phyloP scores from a whole-genome alignment of 371 early-diverging fungal species.

The Umbelopsis sp. region DNA sequence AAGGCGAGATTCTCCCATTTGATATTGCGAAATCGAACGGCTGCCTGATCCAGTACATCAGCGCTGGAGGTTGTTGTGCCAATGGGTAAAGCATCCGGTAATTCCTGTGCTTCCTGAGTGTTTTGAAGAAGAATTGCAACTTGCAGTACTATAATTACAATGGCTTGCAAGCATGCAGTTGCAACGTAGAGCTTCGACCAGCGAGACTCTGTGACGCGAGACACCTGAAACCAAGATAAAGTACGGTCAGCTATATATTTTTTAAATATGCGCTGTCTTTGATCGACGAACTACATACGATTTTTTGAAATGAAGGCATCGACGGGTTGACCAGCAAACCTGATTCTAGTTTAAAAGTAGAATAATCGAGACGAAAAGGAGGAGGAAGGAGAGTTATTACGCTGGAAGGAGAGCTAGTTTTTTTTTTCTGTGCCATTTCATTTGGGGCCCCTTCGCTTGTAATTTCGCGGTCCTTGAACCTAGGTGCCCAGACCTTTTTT shows the following conservation, averaged over 20 bases:
- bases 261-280: conserved; percentile 1
- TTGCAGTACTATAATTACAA: conserved; percentile 38
- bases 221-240: conserved; percentile 25
- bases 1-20: conserved; percentile 50
- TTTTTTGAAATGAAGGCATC: conserved; percentile 17
- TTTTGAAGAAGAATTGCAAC: conserved; percentile 38
- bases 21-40: conserved; percentile 38
- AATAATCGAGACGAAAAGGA: conserved; percentile 5
- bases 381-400: background rate
- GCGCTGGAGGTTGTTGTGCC: conserved; percentile 18
- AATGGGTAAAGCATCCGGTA: conserved; percentile 22
- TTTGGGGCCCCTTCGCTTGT: conserved; percentile 13
- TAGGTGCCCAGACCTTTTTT: conserved; percentile 15
- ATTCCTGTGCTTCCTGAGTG: conserved; percentile 26
- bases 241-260: conserved; percentile 5
- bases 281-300: background rate
- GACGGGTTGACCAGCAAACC: conserved; percentile 17
- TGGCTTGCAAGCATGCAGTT: conserved; percentile 34
- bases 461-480: conserved; percentile 18
- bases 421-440: conserved; percentile 6
- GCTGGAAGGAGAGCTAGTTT: background rate
- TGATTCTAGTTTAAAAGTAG: conserved; percentile 5
- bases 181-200: conserved; percentile 46
- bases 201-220: conserved; percentile 43
- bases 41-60: conserved; percentile 30